Base-by-base conservation (phyloP, 805 yeast species). In the Pichia thaimueangensis region DNA sequence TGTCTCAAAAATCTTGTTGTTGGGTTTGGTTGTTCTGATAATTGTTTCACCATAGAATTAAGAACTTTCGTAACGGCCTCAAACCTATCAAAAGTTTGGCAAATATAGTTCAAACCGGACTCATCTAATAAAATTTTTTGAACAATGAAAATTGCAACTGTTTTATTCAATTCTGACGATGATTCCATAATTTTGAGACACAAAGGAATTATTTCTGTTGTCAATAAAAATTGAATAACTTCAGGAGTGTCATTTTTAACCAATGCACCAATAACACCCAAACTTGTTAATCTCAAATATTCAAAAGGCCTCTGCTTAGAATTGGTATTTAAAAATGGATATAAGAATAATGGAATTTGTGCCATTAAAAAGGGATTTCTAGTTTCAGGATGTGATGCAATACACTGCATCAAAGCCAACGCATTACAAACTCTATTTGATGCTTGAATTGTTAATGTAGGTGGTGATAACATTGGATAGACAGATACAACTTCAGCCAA, bases 361-460 rank as follows among this genome's bases (percentile, higher is more conserved):
- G 97, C 96, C 60, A 78, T 81, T 47, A 91, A 68, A 53, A 91
- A 91, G 42, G 84, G 72, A 24, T 78, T 80, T 58, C 96, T 78
- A 0, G 97, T 93, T 50, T 87, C 95, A 30, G 82, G 80, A 59
- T 93, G 96, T 1, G 96, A 85, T 3, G 98, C 98, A 32, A 91
- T 96, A 65, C 98, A 93, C 64, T 91, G 98, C 50, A 91, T 71
- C 37, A 93, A 73, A 8, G 96, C 97, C 54, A 91, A 69, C 0
- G 97, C 97, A 65, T 93, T 91, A 63, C 97, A 91, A 9, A 91
- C 97, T 42, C 97, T 72, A 60, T 89, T 91, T 5, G 95, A 83
- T 15, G 87, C 81, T n/a, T 86, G 75, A 13, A 94, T 86, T 5
- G 88, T 80, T 45, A 93, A 71, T 33, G 76, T 79, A 24, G 95